These are phyloP conservation scores for Tylopilus sp. DNA, from an alignment of 768 basidiomycete genomes.

Conservation along the genomic window DNA sequence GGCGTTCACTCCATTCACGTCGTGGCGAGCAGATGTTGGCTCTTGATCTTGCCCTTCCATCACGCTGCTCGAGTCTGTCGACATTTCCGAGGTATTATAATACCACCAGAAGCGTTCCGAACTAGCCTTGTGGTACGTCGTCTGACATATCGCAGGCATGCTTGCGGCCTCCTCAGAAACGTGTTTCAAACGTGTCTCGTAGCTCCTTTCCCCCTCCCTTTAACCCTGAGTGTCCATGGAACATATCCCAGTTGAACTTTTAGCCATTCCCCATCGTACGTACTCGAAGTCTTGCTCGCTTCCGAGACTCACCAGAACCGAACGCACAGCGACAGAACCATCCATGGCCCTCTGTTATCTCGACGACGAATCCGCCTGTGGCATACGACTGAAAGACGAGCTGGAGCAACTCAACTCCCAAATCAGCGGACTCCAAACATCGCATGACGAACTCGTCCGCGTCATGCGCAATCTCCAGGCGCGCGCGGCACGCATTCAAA, in stretches of 20 bases:
- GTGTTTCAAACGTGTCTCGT: constrained; percentile 28
- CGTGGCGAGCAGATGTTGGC: not conserved
- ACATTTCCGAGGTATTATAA: constrained; percentile 23
- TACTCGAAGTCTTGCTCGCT: not conserved
- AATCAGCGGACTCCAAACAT: constrained; percentile 27
- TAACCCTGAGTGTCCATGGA: constrained; percentile 23
- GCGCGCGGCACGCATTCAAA: constrained; percentile 31
- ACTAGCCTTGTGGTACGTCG: constrained; percentile 15
- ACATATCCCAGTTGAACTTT: constrained; percentile 19
- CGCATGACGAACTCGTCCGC: constrained; percentile 27
- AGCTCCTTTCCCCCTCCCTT: constrained; percentile 21
- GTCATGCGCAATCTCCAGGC: constrained; percentile 27
- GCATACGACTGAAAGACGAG: constrained; percentile 16
- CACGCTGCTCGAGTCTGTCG: constrained; percentile 4
- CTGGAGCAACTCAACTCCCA: constrained; percentile 25
- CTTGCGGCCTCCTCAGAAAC: constrained; percentile 20
- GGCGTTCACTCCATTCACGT: constrained; percentile 8
- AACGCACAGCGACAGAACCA: constrained; percentile 2
- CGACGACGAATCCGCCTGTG: constrained; percentile 11
- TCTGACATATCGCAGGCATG: constrained; percentile 19
- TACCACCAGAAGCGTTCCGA: constrained; percentile 16
- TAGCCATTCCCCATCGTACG: constrained; percentile 22
- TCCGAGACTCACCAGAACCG: constrained; percentile 1
- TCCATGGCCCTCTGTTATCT: constrained; percentile 27
- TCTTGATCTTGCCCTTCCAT: constrained; percentile 1